Base-by-base conservation (phyloP, 768 basidiomycete species). In the Leccinum subtestaceum region DNA sequence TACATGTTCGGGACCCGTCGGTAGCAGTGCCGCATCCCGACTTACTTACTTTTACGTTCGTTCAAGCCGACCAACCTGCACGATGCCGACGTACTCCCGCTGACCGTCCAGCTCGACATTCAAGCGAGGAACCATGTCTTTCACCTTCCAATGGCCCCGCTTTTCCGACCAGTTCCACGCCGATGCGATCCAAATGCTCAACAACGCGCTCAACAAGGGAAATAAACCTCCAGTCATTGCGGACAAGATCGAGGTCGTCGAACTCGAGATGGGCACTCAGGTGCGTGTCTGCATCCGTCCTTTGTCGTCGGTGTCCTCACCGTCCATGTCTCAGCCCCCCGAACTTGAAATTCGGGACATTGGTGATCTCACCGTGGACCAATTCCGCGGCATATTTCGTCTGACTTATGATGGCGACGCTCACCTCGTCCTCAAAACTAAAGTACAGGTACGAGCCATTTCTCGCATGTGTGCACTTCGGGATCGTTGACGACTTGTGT, bases 201-300 rank as follows among this genome's bases (percentile, higher is more conserved):
- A 95, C 63, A 88, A 86, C n/a, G 92, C 93, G 46, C 90, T 95
- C 74, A 94, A 94, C 81, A 93, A 97, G 80, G 97, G 97, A 63
- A 90, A 87, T 77, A 98, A 97, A 71, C 97, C 96, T 1, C 94
- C 95, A 29, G 90, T 99, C 68, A 98, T 98, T 65, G 95, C 94
- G 55, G 97, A 96, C 76, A 88, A 84, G 74, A 98, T 99, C 63
- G 94, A 98, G 73, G 97, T 99, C 31, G 91, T 97, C 55, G 97
- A 98, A 72, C 78, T 99, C n/a, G 90, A 98, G 75, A 98, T 99
- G 97, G 97, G 97, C 38, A 93, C 91, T 2, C 89, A 96, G 80
- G 95, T 94, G 60, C 55, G 78, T 70, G 34, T n/a, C 52, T 23
- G 21, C 23, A 32, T 48, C 46, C 48, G 17, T 19, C 7, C 11